Evolutionary conservation across 305 asterid genomes (phyloP).

Genomic region (Solanum aculeatissimum): DNA sequence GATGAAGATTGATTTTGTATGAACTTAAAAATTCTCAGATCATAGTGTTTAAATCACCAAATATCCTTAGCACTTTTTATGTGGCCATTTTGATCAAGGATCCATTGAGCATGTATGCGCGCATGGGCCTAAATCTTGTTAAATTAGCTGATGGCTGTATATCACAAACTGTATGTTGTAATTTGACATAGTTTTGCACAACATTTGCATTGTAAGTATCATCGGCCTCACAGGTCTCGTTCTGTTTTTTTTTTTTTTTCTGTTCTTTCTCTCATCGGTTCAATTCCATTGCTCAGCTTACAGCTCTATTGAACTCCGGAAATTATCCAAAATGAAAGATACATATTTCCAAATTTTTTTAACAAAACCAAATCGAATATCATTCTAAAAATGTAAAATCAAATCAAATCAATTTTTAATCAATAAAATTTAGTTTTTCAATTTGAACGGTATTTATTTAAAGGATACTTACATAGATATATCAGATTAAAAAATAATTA

Average conservation of each 20-base stretch:
- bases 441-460: too few relatives aligned
- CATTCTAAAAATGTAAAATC: too few relatives aligned
- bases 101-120: not conserved
- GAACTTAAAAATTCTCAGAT: not conserved
- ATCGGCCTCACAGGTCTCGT: too few relatives aligned
- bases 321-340: not conserved
- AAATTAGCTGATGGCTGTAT: not conserved
- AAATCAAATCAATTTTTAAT: too few relatives aligned
- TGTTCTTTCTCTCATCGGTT: not conserved
- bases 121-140: not conserved
- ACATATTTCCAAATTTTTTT: not conserved
- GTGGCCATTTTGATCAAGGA: not conserved
- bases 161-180: not conserved
- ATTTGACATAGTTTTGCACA: not conserved
- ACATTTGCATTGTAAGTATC: not conserved
- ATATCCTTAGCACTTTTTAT: not conserved
- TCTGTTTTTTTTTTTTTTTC: not conserved
- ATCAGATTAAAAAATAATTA: too few relatives aligned
- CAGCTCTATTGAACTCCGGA: not conserved
- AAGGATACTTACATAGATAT: too few relatives aligned
- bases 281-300: not conserved
- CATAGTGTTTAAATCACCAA: not conserved
- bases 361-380: too few relatives aligned
- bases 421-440: too few relatives aligned
- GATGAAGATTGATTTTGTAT: constrained; percentile 26